These are phyloP conservation scores for Colletotrichum spinosum DNA, from an alignment of 2,329 filamentous ascomycete species.

Conservation along the genomic window DNA sequence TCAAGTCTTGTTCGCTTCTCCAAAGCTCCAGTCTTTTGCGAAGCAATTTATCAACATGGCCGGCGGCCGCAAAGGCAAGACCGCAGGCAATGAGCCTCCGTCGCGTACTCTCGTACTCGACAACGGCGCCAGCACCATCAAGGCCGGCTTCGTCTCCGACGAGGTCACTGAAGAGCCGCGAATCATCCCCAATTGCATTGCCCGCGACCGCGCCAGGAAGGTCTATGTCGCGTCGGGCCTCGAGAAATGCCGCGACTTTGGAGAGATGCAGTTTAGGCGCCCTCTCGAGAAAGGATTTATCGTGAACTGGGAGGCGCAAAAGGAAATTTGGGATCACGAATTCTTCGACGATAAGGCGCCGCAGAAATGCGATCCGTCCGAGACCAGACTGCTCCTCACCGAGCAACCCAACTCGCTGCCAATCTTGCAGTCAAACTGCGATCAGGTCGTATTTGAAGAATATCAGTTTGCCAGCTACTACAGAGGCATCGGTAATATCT, in stretches of 20 bases:
- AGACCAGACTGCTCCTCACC: conserved; percentile 86
- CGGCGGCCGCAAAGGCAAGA: conserved; percentile 64
- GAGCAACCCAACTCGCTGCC: conserved; percentile 88
- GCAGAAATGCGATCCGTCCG: conserved; percentile 77
- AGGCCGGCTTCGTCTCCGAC: conserved; percentile 80
- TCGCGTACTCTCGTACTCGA: conserved; percentile 85
- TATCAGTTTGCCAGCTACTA: conserved; percentile 92
- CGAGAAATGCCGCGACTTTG: conserved; percentile 85
- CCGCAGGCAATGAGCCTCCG: conserved; percentile 63
- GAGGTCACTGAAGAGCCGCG: conserved; percentile 66
- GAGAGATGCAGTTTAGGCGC: conserved; percentile 86
- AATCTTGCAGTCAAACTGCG: conserved; percentile 86
- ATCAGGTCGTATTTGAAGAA: conserved; percentile 98
- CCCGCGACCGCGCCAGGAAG: conserved; percentile 81
- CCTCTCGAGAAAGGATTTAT: conserved; percentile 95
- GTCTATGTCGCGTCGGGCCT: conserved; percentile 85
- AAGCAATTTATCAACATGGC: conserved; percentile 48
- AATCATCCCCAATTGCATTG: conserved; percentile 89
- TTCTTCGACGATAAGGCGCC: conserved; percentile 80
- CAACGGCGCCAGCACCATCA: conserved; percentile 92
- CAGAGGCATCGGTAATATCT: conserved; percentile 72
- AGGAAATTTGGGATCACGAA: conserved; percentile 93
- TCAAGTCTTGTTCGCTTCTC: no score
- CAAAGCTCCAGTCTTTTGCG: no score
- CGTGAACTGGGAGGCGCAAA: conserved; percentile 96